Evolutionary conservation across 768 basidiomycete species (phyloP).

Genomic region (Kwoniella dendrophila): DNA sequence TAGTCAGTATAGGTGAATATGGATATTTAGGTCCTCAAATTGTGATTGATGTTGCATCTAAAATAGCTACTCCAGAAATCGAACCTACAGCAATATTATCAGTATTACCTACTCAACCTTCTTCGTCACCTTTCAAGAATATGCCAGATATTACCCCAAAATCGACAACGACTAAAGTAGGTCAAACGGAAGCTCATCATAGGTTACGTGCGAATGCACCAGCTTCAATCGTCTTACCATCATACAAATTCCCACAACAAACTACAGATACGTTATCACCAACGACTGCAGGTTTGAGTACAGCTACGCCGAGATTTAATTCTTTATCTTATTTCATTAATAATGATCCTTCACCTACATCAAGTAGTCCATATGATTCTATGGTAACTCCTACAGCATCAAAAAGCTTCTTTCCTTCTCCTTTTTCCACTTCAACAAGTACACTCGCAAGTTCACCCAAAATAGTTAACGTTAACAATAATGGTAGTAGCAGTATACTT

Average conservation of each 20-base stretch:
- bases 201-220: constrained; percentile 25
- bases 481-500: no score
- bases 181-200: neutral
- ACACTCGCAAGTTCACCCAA: constrained; percentile 2
- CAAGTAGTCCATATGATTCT: neutral
- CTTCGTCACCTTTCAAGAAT: no score
- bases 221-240: constrained; percentile 29
- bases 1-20: constrained; percentile 47
- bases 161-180: neutral
- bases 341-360: constrained; percentile 18
- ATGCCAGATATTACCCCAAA: neutral
- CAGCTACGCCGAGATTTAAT: constrained; percentile 32
- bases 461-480: constrained; percentile 21
- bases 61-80: constrained; percentile 1
- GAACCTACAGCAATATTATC: no score
- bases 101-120: neutral
- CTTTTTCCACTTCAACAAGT: no score
- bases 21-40: constrained; percentile 47
- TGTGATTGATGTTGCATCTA: constrained; percentile 31
- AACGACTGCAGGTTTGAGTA: constrained; percentile 1
- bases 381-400: constrained; percentile 7
- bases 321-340: constrained; percentile 43
- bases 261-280: neutral
- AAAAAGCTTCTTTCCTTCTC: constrained; percentile 2
- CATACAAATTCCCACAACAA: constrained; percentile 24